Percentiles rank a stretch among this genome's conserved stretches.
Evolutionary conservation across 164 flowering plant genomes (phyloP).

Genomic region (Aristolochia fimbriata): DNA sequence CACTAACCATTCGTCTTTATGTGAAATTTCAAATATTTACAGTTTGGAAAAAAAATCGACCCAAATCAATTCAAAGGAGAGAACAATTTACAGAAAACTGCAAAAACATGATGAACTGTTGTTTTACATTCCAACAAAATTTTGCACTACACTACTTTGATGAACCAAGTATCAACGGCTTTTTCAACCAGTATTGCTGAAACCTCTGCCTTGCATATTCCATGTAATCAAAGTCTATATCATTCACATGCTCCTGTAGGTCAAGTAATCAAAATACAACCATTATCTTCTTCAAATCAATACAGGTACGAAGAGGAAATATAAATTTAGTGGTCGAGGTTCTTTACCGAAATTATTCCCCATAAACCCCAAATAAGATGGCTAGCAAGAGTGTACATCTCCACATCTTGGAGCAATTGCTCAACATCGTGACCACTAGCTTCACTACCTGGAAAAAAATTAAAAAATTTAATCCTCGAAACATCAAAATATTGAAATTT

Average conservation of each 20-base stretch:
- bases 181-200: constrained; percentile 57
- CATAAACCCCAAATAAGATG: constrained; percentile 83
- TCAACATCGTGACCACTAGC: constrained; percentile 37
- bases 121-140: neutral
- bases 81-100: too few species aligned
- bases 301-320: neutral
- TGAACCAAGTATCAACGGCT: constrained; percentile 26
- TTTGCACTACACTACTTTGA: neutral
- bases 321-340: neutral
- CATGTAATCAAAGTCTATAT: constrained; percentile 68
- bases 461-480: neutral
- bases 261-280: too few species aligned
- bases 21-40: too few species aligned
- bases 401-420: constrained; percentile 35
- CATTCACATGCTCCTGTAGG: constrained; percentile 54
- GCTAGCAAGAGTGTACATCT: constrained; percentile 64
- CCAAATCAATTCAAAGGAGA: too few species aligned
- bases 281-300: neutral
- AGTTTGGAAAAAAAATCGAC: too few species aligned
- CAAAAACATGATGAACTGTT: too few species aligned
- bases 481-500: neutral
- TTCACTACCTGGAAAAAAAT: constrained; percentile 22
- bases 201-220: constrained; percentile 91
- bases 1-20: too few species aligned
- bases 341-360: constrained; percentile 83